Evolutionary conservation across 2,329 filamentous ascomycete species (phyloP), one percentile per base, ranked within the genome.

Genomic region (Claviceps sp.): DNA sequence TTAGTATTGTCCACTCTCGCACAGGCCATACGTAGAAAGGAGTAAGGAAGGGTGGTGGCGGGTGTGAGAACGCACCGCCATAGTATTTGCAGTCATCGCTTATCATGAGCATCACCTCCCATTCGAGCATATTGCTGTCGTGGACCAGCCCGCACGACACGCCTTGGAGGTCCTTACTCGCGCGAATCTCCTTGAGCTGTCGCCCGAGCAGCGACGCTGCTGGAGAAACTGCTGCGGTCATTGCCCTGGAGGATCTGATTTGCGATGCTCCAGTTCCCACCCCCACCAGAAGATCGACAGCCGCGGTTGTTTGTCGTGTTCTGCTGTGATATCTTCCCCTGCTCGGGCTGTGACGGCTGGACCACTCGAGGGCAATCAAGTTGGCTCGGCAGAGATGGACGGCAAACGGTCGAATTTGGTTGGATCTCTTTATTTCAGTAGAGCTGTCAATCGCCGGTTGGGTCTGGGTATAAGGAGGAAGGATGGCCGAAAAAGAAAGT

Each of bases 41-140:
- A 16, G 17, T 19, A 34, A 46, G 16, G 13, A 19, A 37, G 19
- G 16, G 17, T 3, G 16, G 2, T 5, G 5, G 39, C 11, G 22
- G 5, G 10, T 0, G 16, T 4, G 5, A 19, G 19, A 17, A 48
- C 80, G 54, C 71, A 91, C 90, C 90, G 62, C 90, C 90, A 62
- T 96, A 96, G 68, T 87, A 87, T 70, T 90, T 91, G 70, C 87
- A 90, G 64, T 95, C 89, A 61, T 96, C 90, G 56, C 82, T 89
- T 58, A 97, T 91, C 91, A 98, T 97, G 55, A 98, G 81, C 87
- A 96, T 95, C 19, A 97, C 89, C 69, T 97, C 90, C 93, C 93
- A 98, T 73, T 95, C 87, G 59, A 96, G 96, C 10, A 97, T 82
- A 65, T 95, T 95, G 70, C 73, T 85, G 67, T 86, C 87, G 62